Evolutionary conservation across 2,329 filamentous ascomycete genomes (phyloP).

Genomic region (Ilyonectria destructans): DNA sequence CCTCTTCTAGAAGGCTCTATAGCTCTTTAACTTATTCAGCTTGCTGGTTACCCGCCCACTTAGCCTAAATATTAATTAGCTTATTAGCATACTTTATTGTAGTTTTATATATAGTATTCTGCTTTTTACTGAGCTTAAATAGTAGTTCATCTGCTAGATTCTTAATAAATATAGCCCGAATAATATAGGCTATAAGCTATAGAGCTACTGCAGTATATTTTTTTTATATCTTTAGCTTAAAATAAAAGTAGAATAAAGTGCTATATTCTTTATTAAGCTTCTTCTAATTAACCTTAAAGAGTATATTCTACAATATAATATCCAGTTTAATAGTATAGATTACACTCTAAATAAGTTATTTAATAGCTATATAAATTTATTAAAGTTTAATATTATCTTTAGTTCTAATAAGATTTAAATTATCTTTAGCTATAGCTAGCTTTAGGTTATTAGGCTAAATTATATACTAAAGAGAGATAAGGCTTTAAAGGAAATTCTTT

Average conservation of each 20-base stretch:
- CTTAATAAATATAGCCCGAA: neutral
- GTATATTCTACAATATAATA: constrained; percentile 3
- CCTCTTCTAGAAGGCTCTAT: neutral
- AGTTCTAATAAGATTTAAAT: no score
- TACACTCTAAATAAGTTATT: neutral
- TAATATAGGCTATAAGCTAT: neutral
- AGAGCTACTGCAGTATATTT: neutral
- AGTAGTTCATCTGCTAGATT: neutral
- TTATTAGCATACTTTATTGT: neutral
- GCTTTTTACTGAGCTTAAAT: neutral
- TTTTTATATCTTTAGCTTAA: no score
- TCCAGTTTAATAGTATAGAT: no score
- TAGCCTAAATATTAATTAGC: no score
- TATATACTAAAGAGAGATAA: no score
- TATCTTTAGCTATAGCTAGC: no score
- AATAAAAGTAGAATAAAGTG: no score
- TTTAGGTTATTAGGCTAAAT: no score
- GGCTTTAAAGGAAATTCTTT: no score
- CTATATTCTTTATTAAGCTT: no score
- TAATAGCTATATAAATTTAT: neutral
- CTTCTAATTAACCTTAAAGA: neutral
- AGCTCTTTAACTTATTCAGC: no score
- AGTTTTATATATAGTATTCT: neutral
- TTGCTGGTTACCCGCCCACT: no score
- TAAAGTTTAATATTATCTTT: neutral